Base-by-base conservation (phyloP, 108 stramenopile genomes). In the Nitzschia sp. region DNA sequence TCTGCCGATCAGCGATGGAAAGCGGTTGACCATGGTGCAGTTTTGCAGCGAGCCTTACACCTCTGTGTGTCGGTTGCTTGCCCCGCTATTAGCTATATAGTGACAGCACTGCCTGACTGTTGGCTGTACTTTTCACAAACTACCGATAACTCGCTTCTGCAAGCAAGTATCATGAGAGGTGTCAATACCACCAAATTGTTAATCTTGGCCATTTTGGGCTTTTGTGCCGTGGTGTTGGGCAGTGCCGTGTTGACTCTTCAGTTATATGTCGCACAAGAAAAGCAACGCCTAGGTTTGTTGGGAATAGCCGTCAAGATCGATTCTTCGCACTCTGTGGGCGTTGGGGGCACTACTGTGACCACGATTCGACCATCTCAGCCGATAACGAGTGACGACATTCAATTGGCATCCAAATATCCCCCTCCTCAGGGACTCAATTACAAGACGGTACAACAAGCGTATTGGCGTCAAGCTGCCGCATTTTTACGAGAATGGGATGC, bases 401-500 rank as follows among this genome's bases (percentile, higher is more conserved):
- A 42, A 17, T 62, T 62, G 61, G 19, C 19, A 42, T 6, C 19
- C 13, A 1, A 36, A 8, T 59, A 19, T 21, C 42, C 61, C 8
- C 61, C 68, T 46, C 68, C 69, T 15, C 54, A 77, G 13, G 64
- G 59, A 30, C 30, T 27, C n/a, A 32, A 33, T 24, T 63, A 0
- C 27, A 57, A 70, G 32, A 70, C 64, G 0, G 29, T 59, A 1
- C 74, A 57, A 42, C 36, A 81, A 27, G 75, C 74, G n/a, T 81
- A 76, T 68, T 81, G 80, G 80, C 36, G 60, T 28, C 80, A 76
- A 54, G 75, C 59, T 0, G 27, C 36, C 8, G 8, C 62, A 3
- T 68, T 28, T 45, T 55, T 81, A 38, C 66, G 64, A 47, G 45
- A 77, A 49, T 79, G 78, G 78, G 78, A 79, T 73, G 75, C 59